Conservation (phyloP, 805 yeast genomes). For the Pichia heedii region DNA sequence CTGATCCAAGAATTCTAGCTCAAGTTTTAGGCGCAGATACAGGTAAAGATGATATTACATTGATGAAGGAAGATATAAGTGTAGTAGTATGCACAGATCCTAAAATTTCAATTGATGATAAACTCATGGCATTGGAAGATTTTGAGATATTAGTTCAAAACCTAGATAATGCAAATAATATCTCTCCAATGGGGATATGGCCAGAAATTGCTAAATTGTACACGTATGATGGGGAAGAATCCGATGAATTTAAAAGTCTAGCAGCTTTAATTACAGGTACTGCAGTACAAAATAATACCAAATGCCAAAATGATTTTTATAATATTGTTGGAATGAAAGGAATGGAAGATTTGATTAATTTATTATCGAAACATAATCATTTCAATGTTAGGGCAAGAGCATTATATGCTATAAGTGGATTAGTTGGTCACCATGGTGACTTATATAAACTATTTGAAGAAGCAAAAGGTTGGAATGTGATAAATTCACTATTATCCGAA, state of each 20-base stretch:
- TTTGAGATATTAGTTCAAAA: constrained; percentile 92
- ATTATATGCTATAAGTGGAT: constrained; percentile 67
- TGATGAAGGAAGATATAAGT: constrained; percentile 71
- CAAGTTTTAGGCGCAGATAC: constrained; percentile 60
- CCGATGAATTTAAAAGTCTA: constrained; percentile 39
- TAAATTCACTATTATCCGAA: background rate
- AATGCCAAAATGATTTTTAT: constrained; percentile 58
- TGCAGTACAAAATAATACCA: constrained; percentile 85
- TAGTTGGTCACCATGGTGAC: constrained; percentile 56
- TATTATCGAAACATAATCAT: constrained; percentile 17
- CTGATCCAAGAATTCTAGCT: constrained; percentile 72
- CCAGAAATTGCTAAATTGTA: constrained; percentile 33
- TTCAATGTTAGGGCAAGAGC: constrained; percentile 48
- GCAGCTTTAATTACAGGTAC: constrained; percentile 58
- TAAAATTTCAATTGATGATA: constrained; percentile 53
- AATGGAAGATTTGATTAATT: constrained; percentile 34
- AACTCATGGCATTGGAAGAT: constrained; percentile 74
- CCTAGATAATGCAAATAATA: constrained; percentile 88
- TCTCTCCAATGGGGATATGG: constrained; percentile 81
- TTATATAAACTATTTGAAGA: constrained; percentile 49
- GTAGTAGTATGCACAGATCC: constrained; percentile 41
- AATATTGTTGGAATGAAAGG: constrained; percentile 38
- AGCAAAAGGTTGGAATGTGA: constrained; percentile 49
- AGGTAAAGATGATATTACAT: constrained; percentile 71
- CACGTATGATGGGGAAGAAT: constrained; percentile 41